Base-by-base conservation (phyloP, 805 yeast species). In the Candida broadrunensis region DNA sequence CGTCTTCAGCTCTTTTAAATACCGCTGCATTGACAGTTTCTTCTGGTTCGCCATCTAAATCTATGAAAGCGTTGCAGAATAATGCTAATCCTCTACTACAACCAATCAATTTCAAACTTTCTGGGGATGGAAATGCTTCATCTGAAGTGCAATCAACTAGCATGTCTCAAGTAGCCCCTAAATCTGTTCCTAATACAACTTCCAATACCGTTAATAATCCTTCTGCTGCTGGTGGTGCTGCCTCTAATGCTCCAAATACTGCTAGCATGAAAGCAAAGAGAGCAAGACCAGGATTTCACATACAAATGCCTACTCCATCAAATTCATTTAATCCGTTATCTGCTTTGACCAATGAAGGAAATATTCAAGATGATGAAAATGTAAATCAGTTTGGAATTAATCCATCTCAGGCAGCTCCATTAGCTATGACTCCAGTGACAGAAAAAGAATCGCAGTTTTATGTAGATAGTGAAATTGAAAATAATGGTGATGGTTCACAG, bases 401-500 rank as follows among this genome's bases (percentile, higher is more conserved):
- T 55, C 74, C 81, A 1, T 61, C 75, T 13, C 73, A 71, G 24
- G 70, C 76, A 3, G 57, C 75, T 3, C 81, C 87, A 1, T 65
- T 81, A 50, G 78, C 87, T 0, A 85, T 86, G 93, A 86, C 95
- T 0, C 95, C 93, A 2, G 80, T 85, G 4, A 75, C 87, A 2
- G 95, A 86, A 49, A 81, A 60, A 40, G 72, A 69, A 21, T 35
- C 42, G 6, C 44, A 38, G 21, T 42, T 49, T 13, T 23, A 42
- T n/a, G 35, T 39, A 13, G 35, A 36, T 14, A 18, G 19, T n/a
- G 19, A 38, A 31, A 36, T 24, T 8, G 40, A 39, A 14, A 42
- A 44, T 11, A 43, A 38, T 4, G 42, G 41, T 3, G 48, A 46
- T 12, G 51, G 48, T 14, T 38, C 29, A 18, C 44, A 8, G 18